phyloP scores from a whole-genome alignment of 139 green algal species.

The Klebsormidium nitens region DNA sequence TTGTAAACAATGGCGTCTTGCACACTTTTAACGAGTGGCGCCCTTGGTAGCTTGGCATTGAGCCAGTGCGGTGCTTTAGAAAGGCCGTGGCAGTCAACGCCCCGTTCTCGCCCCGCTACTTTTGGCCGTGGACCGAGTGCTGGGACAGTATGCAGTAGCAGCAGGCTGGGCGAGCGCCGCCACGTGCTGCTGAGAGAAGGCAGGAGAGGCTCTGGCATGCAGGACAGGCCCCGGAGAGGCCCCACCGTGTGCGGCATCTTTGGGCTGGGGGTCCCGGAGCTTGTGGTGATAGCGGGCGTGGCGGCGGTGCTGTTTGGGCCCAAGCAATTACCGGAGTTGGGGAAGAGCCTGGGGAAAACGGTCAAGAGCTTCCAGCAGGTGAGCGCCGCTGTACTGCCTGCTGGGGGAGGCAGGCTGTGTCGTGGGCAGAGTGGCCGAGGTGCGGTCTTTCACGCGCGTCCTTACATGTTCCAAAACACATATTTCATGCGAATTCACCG shows the following conservation, averaged over 20 bases:
- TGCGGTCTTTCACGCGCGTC: not conserved
- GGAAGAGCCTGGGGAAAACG: slow-evolving; percentile 85
- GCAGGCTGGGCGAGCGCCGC: no score
- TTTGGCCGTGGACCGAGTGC: no score
- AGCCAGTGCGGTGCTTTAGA: no score
- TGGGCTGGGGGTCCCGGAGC: slow-evolving; percentile 45
- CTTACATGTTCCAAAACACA: not conserved
- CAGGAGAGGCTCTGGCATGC: no score
- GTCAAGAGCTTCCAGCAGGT: slow-evolving; percentile 71
- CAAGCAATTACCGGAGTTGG: slow-evolving; percentile 89
- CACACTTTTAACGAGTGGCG: no score
- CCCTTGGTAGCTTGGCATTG: no score
- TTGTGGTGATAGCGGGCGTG: slow-evolving; percentile 47
- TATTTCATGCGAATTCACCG: no score
- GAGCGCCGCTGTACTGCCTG: not conserved
- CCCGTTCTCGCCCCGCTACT: no score
- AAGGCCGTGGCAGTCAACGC: no score
- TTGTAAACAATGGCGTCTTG: no score
- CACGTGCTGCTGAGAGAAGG: no score
- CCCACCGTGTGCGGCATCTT: slow-evolving; percentile 38
- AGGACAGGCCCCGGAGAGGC: not conserved
- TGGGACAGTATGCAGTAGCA: no score
- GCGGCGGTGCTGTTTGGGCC: slow-evolving; percentile 54
- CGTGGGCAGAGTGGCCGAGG: not conserved
- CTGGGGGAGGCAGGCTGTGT: not conserved